phyloP scores from a whole-genome alignment of 768 basidiomycete species.

The Xerocomellus chrysenteron region DNA sequence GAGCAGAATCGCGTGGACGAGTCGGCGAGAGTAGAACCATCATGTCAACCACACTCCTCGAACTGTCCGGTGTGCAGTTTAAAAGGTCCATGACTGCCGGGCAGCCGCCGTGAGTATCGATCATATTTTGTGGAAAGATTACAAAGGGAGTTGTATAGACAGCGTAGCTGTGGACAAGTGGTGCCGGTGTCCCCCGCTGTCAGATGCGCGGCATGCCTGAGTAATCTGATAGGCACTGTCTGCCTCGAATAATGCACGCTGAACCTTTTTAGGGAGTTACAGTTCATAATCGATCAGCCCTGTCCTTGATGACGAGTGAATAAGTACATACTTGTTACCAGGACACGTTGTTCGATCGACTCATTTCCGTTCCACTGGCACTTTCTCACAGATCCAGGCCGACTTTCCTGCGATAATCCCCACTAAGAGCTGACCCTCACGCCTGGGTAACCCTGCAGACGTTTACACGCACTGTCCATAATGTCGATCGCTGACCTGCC shows the following conservation, averaged over 20 bases:
- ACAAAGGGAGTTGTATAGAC: neutral
- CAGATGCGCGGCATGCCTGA: no score
- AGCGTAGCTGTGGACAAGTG: neutral
- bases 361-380: no score
- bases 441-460: neutral
- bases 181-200: neutral
- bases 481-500: slow-evolving; percentile 21
- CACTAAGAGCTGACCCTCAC: neutral
- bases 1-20: neutral
- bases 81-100: neutral
- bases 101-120: neutral
- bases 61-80: neutral
- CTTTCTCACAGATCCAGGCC: no score
- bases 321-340: neutral
- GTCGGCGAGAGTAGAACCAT: neutral
- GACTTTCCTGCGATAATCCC: neutral
- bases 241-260: neutral
- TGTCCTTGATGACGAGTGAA: neutral
- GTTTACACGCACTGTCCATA: neutral
- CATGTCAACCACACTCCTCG: no score
- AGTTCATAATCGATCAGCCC: neutral
- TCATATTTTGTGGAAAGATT: neutral
- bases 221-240: neutral
- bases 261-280: no score
- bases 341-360: no score